A percentile compares a stretch with the other conserved stretches of the same genome.
Evolutionary conservation across 176 grass and related monocot species (phyloP).

Genomic region (Aegilops longissima): DNA sequence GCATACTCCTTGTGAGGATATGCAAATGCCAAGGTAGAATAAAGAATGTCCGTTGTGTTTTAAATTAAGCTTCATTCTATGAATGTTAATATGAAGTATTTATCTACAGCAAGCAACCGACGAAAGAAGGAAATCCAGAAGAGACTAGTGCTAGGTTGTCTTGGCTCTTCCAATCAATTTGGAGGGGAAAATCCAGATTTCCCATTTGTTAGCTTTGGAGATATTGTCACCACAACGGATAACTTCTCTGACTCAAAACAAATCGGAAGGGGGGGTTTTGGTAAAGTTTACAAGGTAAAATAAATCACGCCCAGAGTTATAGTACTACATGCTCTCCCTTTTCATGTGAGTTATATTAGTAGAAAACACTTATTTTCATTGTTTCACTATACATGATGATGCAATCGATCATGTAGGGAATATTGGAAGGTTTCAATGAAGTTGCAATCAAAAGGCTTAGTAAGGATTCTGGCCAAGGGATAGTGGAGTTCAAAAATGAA

Average conservation of each 20-base stretch:
- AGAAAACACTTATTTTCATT: neutral
- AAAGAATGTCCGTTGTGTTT: too few species aligned
- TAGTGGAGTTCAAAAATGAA: neutral
- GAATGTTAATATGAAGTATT: neutral
- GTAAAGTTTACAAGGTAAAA: slow-evolving; percentile 43
- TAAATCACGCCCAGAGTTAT: neutral
- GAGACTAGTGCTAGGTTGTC: neutral
- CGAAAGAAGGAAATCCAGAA: neutral
- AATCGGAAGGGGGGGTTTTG: slow-evolving; percentile 38
- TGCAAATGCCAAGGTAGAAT: too few species aligned
- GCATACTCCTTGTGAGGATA: too few species aligned
- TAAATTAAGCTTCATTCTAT: too few species aligned
- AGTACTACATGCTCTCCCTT: too few species aligned
- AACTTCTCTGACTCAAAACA: slow-evolving; percentile 23
- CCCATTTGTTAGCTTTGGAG: neutral
- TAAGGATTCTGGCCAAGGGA: neutral
- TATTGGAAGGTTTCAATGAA: neutral
- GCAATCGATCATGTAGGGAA: neutral
- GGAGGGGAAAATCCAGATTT: neutral
- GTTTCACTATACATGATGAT: too few species aligned
- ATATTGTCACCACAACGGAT: neutral
- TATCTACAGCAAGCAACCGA: neutral
- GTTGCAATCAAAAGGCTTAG: neutral
- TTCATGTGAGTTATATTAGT: neutral
- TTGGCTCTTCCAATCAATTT: neutral